A percentile compares a stretch with the other conserved stretches of the same genome.
These are phyloP conservation scores for Lactifluus echinatus DNA, from an alignment of 768 basidiomycete species.

Conservation along the genomic window DNA sequence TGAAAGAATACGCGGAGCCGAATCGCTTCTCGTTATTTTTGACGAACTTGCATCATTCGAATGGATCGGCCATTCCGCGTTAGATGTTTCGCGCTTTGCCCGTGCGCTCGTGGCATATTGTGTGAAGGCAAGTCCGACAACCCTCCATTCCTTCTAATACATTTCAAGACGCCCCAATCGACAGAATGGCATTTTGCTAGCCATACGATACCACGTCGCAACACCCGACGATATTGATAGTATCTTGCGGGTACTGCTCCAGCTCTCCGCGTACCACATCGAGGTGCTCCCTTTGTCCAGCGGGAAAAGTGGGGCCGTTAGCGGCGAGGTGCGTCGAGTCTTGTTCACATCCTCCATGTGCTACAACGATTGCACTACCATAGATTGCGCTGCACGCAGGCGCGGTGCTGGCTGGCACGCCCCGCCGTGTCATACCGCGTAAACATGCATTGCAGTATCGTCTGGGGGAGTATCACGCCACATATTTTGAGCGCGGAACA, in stretches of 20 bases:
- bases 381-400: conserved; percentile 61
- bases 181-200: conserved; percentile 44
- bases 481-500: conserved; percentile 70
- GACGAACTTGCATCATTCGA: conserved; percentile 62
- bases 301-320: conserved; percentile 69
- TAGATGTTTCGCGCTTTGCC: conserved; percentile 47
- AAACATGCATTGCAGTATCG: conserved; percentile 59
- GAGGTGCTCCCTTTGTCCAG: conserved; percentile 66
- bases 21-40: conserved; percentile 45
- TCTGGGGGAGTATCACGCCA: conserved; percentile 52
- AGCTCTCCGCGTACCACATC: conserved; percentile 58
- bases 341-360: neutral
- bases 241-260: conserved; percentile 48
- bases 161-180: neutral
- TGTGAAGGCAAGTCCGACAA: conserved; percentile 35
- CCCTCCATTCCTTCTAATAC: neutral
- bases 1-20: conserved; percentile 9
- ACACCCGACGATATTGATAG: conserved; percentile 50
- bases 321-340: conserved; percentile 51
- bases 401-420: conserved; percentile 29
- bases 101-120: conserved; percentile 54
- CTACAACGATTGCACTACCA: neutral
- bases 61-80: conserved; percentile 54
- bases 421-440: conserved; percentile 39
- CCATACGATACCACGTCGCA: conserved; percentile 56